Percentiles rank a stretch among this genome's conserved stretches.
phyloP scores from a whole-genome alignment of 495 filamentous ascomycete genomes.

The Aspergillus indologenus region DNA sequence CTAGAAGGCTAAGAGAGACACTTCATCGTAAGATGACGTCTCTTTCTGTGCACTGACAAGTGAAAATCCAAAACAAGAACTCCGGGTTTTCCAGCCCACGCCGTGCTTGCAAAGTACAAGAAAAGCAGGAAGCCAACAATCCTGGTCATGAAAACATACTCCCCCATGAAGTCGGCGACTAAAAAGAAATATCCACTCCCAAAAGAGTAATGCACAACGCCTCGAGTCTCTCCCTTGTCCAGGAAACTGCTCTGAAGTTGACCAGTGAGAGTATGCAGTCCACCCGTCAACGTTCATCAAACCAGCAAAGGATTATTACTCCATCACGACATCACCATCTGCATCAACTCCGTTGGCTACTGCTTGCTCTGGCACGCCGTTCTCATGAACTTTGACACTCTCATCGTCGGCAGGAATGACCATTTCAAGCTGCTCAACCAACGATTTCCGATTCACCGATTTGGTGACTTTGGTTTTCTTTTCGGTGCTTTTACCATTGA shows the following conservation, averaged over 20 bases:
- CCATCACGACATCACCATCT: conserved; percentile 40
- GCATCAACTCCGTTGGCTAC: conserved; percentile 30
- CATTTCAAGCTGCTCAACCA: conserved; percentile 41
- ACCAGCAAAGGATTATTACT: conserved; percentile 23
- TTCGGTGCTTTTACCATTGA: conserved; percentile 20
- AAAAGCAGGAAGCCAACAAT: conserved; percentile 13
- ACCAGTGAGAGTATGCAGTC: background rate
- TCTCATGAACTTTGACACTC: conserved; percentile 4
- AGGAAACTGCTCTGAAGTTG: background rate
- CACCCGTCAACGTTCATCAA: conserved; percentile 2
- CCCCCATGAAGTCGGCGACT: background rate
- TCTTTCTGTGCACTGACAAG: background rate
- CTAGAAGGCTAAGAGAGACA: background rate
- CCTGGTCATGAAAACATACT: background rate
- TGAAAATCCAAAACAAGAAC: conserved; percentile 16
- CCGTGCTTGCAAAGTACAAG: conserved; percentile 33
- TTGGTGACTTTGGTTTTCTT: conserved; percentile 20
- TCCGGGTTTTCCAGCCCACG: conserved; percentile 30
- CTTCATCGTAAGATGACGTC: background rate
- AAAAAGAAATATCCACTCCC: conserved; percentile 13
- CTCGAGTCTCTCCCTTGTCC: conserved; percentile 6
- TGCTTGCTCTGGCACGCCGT: conserved; percentile 13
- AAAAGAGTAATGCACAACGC: conserved; percentile 9
- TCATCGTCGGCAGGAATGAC: conserved; percentile 31
- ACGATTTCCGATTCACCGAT: conserved; percentile 35